Percentiles rank a stretch among this genome's conserved stretches.
Conservation (phyloP, 106 monocot genomes). For the Posidonia australis region DNA sequence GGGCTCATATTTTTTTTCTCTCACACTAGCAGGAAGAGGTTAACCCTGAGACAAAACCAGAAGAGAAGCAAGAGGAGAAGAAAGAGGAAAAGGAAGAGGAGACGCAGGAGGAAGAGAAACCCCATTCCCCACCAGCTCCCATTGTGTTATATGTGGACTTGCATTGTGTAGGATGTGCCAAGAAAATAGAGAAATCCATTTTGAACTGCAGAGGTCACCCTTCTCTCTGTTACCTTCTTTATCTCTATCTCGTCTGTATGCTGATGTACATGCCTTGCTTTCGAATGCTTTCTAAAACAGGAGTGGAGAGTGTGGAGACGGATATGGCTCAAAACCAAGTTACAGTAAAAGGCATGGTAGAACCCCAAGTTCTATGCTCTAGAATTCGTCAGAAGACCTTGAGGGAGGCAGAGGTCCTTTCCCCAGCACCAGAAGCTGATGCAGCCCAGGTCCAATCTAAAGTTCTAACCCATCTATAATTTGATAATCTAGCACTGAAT, state of each 20-base stretch:
- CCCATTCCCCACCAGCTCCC: constrained; percentile 46
- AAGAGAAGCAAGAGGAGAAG: constrained; percentile 14
- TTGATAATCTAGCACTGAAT: too few species aligned
- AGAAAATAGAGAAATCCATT: constrained; percentile 19
- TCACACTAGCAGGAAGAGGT: constrained; percentile 31
- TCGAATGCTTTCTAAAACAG: constrained; percentile 16
- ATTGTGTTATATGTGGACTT: constrained; percentile 44
- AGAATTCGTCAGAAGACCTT: constrained; percentile 47
- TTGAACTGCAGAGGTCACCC: constrained; percentile 10
- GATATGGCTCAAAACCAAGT: constrained; percentile 61
- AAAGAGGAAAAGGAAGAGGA: constrained; percentile 43
- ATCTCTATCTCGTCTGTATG: neutral
- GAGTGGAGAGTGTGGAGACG: constrained; percentile 71
- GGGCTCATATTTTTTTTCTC: neutral
- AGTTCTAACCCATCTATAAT: neutral
- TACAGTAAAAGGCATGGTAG: constrained; percentile 64
- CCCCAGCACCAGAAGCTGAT: constrained; percentile 27
- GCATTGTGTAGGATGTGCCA: constrained; percentile 54
- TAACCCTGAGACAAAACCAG: constrained; percentile 23
- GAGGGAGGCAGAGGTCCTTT: constrained; percentile 45
- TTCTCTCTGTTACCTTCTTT: constrained; percentile 2
- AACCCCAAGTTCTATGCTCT: constrained; percentile 53
- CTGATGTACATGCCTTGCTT: neutral
- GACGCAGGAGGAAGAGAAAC: constrained; percentile 10
- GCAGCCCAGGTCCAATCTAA: neutral